Base-by-base conservation (phyloP, 768 basidiomycete species). In the Mycena kentingensis region DNA sequence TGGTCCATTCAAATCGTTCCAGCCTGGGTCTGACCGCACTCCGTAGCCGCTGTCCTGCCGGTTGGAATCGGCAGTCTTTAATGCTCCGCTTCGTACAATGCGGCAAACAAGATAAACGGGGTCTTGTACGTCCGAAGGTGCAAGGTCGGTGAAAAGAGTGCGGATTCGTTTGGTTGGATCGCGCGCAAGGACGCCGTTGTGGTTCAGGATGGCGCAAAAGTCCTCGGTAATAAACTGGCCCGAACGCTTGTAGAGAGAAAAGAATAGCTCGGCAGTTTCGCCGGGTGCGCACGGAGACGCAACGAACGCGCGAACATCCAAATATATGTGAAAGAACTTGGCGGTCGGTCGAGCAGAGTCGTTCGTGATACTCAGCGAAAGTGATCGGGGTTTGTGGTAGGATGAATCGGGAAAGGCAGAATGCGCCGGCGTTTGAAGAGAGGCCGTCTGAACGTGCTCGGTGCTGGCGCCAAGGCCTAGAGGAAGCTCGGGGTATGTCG, bases 141-240 rank as follows among this genome's bases (percentile, higher is more conserved):
- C 85, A n/a, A 98, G 78, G 65, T 98, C 94, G 12, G 79, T 85
- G 71, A 98, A 98, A 18, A 98, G 77, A 0, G 96, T 93, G 43
- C 89, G 87, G 31, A 94, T 85, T 25, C 81, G 81, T 22, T 79
- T 79, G 4, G 82, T 70, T 4, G 92, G 89, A 62, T 93, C 86
- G 10, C 89, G 83, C n/a, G 88, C 81, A 18, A 88, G 77, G 19
- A 88, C 88, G 5, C 96, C 96, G 50, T 96, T 91, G 70, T 95
- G 90, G 67, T 96, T 95, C 11, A 98, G 78, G 36, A 96, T 74
- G 10, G 84, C 85, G 63, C 88, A 94, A 61, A 88, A 96, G 11
- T 98, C 96, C 69, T 98, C 96, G 0, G 93, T 94, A 35, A 98
- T 81, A 67, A 95, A 98, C 44, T 90, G 87, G 45, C 88, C 90